phyloP scores from a whole-genome alignment of 495 filamentous ascomycete species.

The Penicillium manginii region DNA sequence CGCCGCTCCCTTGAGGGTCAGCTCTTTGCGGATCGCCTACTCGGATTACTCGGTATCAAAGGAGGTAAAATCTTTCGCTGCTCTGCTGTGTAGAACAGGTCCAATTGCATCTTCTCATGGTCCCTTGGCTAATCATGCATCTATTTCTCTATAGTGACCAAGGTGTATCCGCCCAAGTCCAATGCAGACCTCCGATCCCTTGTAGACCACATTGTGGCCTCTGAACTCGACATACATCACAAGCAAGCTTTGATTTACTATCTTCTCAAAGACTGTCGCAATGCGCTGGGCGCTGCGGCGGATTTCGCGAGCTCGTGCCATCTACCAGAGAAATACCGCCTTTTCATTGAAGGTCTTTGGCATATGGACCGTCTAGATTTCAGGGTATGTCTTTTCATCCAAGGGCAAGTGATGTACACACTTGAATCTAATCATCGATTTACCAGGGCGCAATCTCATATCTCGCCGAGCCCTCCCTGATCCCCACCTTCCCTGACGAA shows the following conservation, averaged over 20 bases:
- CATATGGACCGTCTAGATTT: slow-evolving; percentile 73
- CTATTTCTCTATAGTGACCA: slow-evolving; percentile 44
- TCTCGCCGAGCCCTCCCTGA: slow-evolving; percentile 74
- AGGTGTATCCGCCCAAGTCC: slow-evolving; percentile 70
- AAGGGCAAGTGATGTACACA: not conserved
- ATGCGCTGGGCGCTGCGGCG: slow-evolving; percentile 49
- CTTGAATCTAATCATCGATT: not conserved
- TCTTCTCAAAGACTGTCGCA: slow-evolving; percentile 73
- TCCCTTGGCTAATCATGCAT: slow-evolving; percentile 3
- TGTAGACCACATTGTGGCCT: slow-evolving; percentile 63
- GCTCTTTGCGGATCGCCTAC: slow-evolving; percentile 75
- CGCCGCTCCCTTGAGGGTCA: slow-evolving; percentile 65
- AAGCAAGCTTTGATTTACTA: slow-evolving; percentile 82
- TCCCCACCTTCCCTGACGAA: slow-evolving; percentile 80
- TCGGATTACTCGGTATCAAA: slow-evolving; percentile 70
- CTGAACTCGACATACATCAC: slow-evolving; percentile 64
- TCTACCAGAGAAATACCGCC: slow-evolving; percentile 68
- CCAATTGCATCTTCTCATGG: not conserved
- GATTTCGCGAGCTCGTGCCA: slow-evolving; percentile 60
- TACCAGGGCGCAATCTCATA: slow-evolving; percentile 66
- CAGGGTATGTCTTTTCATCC: slow-evolving; percentile 43
- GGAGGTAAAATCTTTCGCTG: slow-evolving; percentile 52
- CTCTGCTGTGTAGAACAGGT: not conserved
- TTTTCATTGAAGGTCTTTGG: slow-evolving; percentile 83
- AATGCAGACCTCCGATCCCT: slow-evolving; percentile 66